Conservation (phyloP, 805 yeast genomes). For the Tetrapisispora taiwanensis region DNA sequence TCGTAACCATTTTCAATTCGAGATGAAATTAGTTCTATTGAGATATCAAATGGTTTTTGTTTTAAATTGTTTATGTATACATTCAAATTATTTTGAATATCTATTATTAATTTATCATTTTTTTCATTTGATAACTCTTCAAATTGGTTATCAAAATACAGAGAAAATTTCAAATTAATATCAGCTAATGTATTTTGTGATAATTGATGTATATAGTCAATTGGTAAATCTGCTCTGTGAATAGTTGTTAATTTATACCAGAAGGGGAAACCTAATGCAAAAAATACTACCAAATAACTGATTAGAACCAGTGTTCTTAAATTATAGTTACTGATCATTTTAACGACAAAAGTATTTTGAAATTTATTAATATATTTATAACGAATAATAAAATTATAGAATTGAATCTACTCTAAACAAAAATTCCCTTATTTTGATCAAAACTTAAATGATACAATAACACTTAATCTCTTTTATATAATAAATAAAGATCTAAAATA, state of each 20-base stretch:
- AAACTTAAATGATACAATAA: too few relatives aligned
- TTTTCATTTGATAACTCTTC: neutral
- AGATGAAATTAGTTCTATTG: neutral
- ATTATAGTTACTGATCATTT: neutral
- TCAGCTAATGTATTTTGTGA: slow-evolving; percentile 35
- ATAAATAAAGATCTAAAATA: too few relatives aligned
- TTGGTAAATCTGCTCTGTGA: slow-evolving; percentile 34
- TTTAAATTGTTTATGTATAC: neutral
- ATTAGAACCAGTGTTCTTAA: neutral
- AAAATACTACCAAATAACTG: slow-evolving; percentile 16
- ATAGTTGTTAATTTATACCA: slow-evolving; percentile 36
- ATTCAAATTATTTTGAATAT: neutral
- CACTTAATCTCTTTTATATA: too few relatives aligned
- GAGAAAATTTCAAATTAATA: slow-evolving; percentile 34
- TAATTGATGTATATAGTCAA: slow-evolving; percentile 28
- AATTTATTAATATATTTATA: too few relatives aligned
- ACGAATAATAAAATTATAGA: too few relatives aligned
- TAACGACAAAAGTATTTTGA: too few relatives aligned
- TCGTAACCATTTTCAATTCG: neutral
- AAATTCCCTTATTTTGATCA: too few relatives aligned
- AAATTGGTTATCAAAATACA: slow-evolving; percentile 21
- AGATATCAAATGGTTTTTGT: neutral
- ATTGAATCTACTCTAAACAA: too few relatives aligned
- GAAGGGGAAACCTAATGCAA: slow-evolving; percentile 31
- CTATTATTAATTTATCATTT: neutral